phyloP scores from a whole-genome alignment of 345 rosid species.

The Populus ilicifolia region DNA sequence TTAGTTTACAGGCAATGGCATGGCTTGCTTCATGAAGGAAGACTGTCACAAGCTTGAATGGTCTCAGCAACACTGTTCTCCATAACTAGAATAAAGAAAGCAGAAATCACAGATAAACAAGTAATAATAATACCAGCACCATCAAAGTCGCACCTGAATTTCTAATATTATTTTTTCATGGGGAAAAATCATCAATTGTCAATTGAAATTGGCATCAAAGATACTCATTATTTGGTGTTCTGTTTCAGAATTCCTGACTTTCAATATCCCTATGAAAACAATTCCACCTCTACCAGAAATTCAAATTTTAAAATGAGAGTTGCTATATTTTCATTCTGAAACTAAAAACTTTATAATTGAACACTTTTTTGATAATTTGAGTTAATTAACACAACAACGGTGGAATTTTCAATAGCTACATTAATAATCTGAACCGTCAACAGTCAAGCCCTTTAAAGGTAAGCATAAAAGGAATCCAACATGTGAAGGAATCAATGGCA shows the following conservation, averaged over 20 bases:
- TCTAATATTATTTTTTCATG: neutral
- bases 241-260: neutral
- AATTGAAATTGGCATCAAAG: neutral
- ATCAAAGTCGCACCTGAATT: neutral
- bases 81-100: slow-evolving; percentile 47
- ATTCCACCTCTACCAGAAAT: neutral
- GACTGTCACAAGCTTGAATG: slow-evolving; percentile 94
- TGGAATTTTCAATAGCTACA: too few relatives aligned
- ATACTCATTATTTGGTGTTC: neutral
- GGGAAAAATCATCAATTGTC: neutral
- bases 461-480: too few relatives aligned
- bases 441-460: too few relatives aligned
- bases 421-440: too few relatives aligned
- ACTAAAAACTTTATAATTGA: too few relatives aligned
- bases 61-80: slow-evolving; percentile 81
- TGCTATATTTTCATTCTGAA: neutral
- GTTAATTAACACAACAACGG: too few relatives aligned
- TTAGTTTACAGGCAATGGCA: slow-evolving; percentile 89
- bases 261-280: neutral
- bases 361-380: too few relatives aligned
- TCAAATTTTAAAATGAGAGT: neutral
- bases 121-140: neutral
- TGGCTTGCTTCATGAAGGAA: slow-evolving; percentile 95
- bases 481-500: too few relatives aligned
- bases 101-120: neutral